Percentiles rank a stretch among this genome's conserved stretches.
Evolutionary conservation across 371 early-diverging fungal genomes (phyloP).

Genomic region (Dinochytrium kinnereticum): DNA sequence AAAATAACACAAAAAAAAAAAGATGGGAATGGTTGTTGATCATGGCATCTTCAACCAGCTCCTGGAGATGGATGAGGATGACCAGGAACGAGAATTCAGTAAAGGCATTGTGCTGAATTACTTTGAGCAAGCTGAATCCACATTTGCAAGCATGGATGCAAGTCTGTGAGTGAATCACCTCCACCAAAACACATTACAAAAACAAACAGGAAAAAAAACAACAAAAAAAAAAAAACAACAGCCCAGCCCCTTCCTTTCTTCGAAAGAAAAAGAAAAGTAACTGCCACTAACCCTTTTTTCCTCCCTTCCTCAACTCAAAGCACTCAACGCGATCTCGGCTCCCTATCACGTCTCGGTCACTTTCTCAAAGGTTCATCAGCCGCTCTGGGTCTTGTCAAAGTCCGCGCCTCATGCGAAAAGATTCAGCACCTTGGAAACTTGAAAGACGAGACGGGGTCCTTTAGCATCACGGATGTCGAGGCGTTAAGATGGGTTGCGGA

Average conservation of each 20-base stretch:
- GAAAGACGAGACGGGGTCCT: constrained; percentile 68
- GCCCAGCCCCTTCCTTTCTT: too few relatives aligned
- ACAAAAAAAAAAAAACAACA: too few relatives aligned
- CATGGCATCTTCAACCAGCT: constrained; percentile 76
- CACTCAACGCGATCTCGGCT: constrained; percentile 66
- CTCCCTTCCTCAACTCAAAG: constrained; percentile 43
- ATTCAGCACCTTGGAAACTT: constrained; percentile 84
- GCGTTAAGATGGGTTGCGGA: constrained; percentile 67
- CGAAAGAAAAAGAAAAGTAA: not conserved
- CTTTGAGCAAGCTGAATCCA: constrained; percentile 76
- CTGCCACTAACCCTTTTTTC: not conserved
- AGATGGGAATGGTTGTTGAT: constrained; percentile 43
- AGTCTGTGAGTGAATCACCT: constrained; percentile 65
- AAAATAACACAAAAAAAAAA: not conserved
- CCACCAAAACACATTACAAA: too few relatives aligned
- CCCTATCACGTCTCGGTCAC: constrained; percentile 83
- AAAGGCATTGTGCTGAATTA: constrained; percentile 72
- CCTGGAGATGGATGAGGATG: constrained; percentile 83
- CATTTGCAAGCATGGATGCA: constrained; percentile 68
- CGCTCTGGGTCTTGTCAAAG: constrained; percentile 82
- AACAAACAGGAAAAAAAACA: too few relatives aligned
- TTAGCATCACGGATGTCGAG: constrained; percentile 59
- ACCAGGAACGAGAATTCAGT: constrained; percentile 72
- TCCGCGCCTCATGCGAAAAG: constrained; percentile 82
- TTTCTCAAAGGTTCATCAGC: constrained; percentile 93